Conservation (phyloP, 331 rosid genomes). For the Dryas integrifolia region DNA sequence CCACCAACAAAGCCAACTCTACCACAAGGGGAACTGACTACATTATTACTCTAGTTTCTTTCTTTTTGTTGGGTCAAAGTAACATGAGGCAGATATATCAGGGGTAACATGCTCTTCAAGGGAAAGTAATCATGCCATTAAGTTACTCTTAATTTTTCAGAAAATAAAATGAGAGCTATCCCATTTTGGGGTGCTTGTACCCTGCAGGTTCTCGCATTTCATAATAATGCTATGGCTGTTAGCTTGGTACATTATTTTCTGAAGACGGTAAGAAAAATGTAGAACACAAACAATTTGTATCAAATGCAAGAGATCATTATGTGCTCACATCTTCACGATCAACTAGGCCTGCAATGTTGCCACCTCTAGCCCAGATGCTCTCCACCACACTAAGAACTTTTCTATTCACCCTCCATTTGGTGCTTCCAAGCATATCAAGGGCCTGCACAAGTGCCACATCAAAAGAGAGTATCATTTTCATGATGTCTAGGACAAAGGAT, state of each 20-base stretch:
- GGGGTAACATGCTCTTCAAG: background rate
- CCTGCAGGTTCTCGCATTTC: background rate
- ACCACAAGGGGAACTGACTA: background rate
- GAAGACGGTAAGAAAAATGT: conserved; percentile 1
- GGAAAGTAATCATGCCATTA: background rate
- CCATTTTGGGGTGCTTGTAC: background rate
- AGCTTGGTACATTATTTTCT: background rate
- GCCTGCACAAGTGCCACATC: conserved; percentile 46
- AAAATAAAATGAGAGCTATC: background rate
- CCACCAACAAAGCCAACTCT: conserved; percentile 4
- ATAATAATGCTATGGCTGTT: no score
- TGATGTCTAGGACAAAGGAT: background rate
- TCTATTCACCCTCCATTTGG: conserved; percentile 80
- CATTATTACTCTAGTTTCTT: background rate
- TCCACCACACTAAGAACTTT: conserved; percentile 65
- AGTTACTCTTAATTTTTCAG: background rate
- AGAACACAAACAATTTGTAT: background rate
- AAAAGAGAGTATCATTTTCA: conserved; percentile 19
- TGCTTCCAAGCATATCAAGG: conserved; percentile 74
- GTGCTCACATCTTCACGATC: conserved; percentile 65
- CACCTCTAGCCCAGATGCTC: conserved; percentile 76
- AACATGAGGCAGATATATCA: background rate
- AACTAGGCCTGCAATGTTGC: conserved; percentile 76
- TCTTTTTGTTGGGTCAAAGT: background rate
- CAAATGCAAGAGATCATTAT: conserved; percentile 17